Base-by-base conservation (phyloP, 2,329 filamentous ascomycete genomes). In the Arthrobotrys iridis region DNA sequence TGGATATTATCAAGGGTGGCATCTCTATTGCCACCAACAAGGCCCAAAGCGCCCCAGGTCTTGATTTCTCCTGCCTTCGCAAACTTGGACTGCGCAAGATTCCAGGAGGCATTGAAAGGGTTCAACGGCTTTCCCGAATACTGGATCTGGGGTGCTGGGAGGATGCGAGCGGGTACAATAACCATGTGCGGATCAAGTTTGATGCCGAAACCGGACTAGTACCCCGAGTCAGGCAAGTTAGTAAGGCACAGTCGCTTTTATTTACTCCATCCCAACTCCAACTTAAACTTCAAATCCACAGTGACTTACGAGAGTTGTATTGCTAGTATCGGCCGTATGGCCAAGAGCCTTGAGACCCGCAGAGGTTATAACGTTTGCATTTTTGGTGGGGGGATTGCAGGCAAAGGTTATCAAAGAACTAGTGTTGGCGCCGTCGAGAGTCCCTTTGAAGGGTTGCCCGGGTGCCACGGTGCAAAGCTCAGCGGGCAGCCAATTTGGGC, bases 401-500 rank as follows among this genome's bases (percentile, higher is more conserved):
- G 92, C 90, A 80, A 92, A 92, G 0, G 83, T 82, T 48, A 94
- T 88, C 91, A 95, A 93, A 0, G 83, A 79, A 0, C 86, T 84
- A 0, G 90, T 91, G 79, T 94, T 90, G 0, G 84, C 81, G 0
- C 85, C 83, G 0, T 81, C 85, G 13, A 93, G 83, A 78, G 89
- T 88, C 2, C 86, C 83, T 40, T 86, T 87, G 20, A 88, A 85
- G 0, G 86, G 81, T 79, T 95, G 91, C 0, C 90, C 91, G 0
- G 87, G 84, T 6, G 88, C 80, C 1, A 95, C 85, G 2, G 83
- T 81, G 76, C 91, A 89, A 4, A 89, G 83, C 80, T 93, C 90
- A 0, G 87, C 86, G 0, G 91, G 90, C 37, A 91, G 82, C 78
- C 90, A 92, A 0, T 84, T 84, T 0, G 90, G 89, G 8, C 85